These are phyloP conservation scores for Saturnispora quitensis DNA, from an alignment of 805 yeast species.

Conservation along the genomic window DNA sequence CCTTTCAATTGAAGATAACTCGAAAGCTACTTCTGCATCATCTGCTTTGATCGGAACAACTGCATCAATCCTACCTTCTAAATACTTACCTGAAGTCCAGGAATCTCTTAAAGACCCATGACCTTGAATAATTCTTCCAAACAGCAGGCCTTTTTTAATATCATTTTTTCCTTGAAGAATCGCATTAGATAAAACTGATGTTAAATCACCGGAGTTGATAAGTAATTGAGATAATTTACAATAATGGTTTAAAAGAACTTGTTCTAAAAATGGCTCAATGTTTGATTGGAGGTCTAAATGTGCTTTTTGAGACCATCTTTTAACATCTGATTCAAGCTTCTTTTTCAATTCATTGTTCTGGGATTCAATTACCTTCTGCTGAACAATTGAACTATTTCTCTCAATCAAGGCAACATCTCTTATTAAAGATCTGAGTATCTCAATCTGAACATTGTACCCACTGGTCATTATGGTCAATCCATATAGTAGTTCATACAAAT, in stretches of 20 bases:
- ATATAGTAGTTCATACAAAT: conserved; percentile 20
- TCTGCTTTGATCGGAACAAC: conserved; percentile 11
- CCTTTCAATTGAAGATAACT: conserved; percentile 11
- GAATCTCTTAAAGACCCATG: conserved; percentile 26
- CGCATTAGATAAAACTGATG: conserved; percentile 22
- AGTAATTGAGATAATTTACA: conserved; percentile 24
- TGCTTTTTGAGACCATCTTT: conserved; percentile 26
- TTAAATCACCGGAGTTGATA: conserved; percentile 27
- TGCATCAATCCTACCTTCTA: conserved; percentile 26
- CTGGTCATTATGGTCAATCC: conserved; percentile 24
- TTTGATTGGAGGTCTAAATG: conserved; percentile 29
- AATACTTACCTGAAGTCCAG: conserved; percentile 20
- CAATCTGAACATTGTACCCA: conserved; percentile 22
- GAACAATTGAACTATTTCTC: neutral
- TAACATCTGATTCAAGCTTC: conserved; percentile 17
- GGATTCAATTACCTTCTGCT: neutral
- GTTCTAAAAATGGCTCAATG: conserved; percentile 24
- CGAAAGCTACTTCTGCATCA: neutral
- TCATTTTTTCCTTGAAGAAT: conserved; percentile 20
- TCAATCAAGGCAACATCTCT: conserved; percentile 16
- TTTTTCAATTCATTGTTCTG: conserved; percentile 4
- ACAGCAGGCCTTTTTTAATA: conserved; percentile 17
- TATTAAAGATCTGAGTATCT: conserved; percentile 20
- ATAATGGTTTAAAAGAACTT: conserved; percentile 20
- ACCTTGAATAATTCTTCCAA: conserved; percentile 20